Percentiles rank a stretch among this genome's conserved stretches.
phyloP scores from a whole-genome alignment of 352 stramenopile genomes.

The Globisporangium orthogonon region DNA sequence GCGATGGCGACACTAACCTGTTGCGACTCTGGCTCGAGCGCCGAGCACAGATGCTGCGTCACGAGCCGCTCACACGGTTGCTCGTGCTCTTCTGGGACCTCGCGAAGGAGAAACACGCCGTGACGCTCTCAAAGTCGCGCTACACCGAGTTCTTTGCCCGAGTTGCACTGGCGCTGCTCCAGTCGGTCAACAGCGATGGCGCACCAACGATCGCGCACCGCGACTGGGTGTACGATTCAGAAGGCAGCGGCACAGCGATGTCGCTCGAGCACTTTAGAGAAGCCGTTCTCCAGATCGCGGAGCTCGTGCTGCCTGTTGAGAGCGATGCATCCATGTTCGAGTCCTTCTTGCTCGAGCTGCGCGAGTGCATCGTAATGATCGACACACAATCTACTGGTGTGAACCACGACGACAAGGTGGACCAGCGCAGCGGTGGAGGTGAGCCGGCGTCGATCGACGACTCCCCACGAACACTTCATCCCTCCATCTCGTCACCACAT shows the following conservation, averaged over 20 bases:
- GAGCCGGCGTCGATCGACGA: not conserved
- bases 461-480: not conserved
- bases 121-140: conserved; percentile 16
- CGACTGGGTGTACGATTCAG: conserved; percentile 71
- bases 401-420: not conserved
- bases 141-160: conserved; percentile 63
- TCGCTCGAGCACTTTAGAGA: conserved; percentile 45
- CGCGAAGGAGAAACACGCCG: conserved; percentile 28
- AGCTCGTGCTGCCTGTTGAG: conserved; percentile 58
- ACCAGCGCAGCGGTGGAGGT: not conserved
- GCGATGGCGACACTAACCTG: conserved; percentile 40
- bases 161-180: conserved; percentile 51
- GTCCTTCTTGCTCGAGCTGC: conserved; percentile 54
- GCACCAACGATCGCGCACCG: conserved; percentile 32
- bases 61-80: conserved; percentile 26
- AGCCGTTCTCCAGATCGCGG: conserved; percentile 49
- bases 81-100: conserved; percentile 57
- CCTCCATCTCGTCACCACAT: conserved; percentile 5
- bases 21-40: conserved; percentile 47
- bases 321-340: conserved; percentile 32
- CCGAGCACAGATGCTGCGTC: conserved; percentile 24
- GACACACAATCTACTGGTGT: not conserved
- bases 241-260: conserved; percentile 21
- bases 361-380: conserved; percentile 27
- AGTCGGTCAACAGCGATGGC: conserved; percentile 29